Base-by-base conservation (phyloP, 768 basidiomycete species). In the Multifurca ochricompacta region DNA sequence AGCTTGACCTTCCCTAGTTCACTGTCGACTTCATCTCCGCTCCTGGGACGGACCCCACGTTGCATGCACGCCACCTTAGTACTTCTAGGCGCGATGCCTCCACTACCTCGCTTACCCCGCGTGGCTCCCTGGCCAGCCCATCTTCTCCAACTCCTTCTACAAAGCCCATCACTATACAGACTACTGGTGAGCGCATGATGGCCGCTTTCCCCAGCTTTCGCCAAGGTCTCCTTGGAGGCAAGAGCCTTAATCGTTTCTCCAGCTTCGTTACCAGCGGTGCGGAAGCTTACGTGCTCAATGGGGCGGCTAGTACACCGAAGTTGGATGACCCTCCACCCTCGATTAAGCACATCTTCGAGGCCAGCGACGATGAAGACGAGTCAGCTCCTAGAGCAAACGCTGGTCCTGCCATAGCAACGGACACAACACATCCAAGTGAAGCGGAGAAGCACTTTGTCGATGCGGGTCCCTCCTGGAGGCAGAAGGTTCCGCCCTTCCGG, bases 181-280 rank as follows among this genome's bases (percentile, higher is more conserved):
- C 74, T 46, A 88, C 87, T 1, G 86, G 85, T 11, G 87, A 88
- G 66, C 85, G 85, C 47, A 51, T 60, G 48, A 59, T 61, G 59
- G 58, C 60, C 14, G 60, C 54, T 73, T 79, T 85, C 59, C 85
- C 86, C 2, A 86, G 79, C 66, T 85, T 88, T 62, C 73, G 82
- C 8, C 79, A 79, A 51, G 83, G 80, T 59, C 73, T 91, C 0
- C 77, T 91, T 1, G 82, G 86, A 28, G 87, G 88, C 9, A 89
- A 83, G 68, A 81, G 80, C 41, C 68, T 91, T 50, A 90, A 91
- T 66, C 77, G 88, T n/a, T 91, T 91, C 69, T 89, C 87, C 1
- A 83, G 77, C 52, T 91, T 91, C 66, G 88, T 91, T 13, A 88
- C 85, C 6, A 88, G 84, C 54, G 89, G 89, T 32, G 89, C 89